Percentiles rank a stretch among this genome's conserved stretches.
phyloP scores from a whole-genome alignment of 352 stramenopile genomes.

The Phytopythium montanum region DNA sequence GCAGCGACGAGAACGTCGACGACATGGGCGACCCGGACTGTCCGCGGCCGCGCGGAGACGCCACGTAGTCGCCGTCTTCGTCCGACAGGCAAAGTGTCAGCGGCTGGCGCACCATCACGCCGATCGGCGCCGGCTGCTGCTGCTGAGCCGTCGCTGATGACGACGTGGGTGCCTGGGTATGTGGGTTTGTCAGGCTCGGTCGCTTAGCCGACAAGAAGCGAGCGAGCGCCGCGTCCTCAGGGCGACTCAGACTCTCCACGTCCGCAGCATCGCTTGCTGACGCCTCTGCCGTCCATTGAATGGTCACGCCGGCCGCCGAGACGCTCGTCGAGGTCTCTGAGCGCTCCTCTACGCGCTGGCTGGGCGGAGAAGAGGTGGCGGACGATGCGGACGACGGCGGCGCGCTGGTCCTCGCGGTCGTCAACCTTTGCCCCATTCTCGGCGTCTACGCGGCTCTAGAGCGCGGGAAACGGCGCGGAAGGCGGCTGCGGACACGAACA shows the following conservation, averaged over 20 bases:
- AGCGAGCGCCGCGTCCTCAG: slow-evolving; percentile 4
- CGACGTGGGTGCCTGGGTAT: background rate
- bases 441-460: no score
- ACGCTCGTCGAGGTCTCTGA: background rate
- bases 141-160: no score
- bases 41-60: slow-evolving; percentile 3
- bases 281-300: background rate
- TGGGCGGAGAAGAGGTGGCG: background rate
- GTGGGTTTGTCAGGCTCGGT: background rate
- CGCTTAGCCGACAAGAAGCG: slow-evolving; percentile 7
- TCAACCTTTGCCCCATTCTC: slow-evolving; percentile 2
- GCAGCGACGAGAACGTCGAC: slow-evolving; percentile 12
- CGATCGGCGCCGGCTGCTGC: slow-evolving; percentile 2
- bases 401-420: background rate
- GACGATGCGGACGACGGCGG: background rate
- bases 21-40: slow-evolving; percentile 7
- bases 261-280: background rate
- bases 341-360: background rate
- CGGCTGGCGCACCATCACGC: slow-evolving; percentile 6
- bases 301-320: background rate
- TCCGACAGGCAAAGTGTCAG: slow-evolving; percentile 2
- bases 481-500: no score
- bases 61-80: slow-evolving; percentile 8
- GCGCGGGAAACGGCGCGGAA: background rate
- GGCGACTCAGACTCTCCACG: background rate